Base-by-base conservation (phyloP, 345 rosid species). In the Eucalyptus sp. region DNA sequence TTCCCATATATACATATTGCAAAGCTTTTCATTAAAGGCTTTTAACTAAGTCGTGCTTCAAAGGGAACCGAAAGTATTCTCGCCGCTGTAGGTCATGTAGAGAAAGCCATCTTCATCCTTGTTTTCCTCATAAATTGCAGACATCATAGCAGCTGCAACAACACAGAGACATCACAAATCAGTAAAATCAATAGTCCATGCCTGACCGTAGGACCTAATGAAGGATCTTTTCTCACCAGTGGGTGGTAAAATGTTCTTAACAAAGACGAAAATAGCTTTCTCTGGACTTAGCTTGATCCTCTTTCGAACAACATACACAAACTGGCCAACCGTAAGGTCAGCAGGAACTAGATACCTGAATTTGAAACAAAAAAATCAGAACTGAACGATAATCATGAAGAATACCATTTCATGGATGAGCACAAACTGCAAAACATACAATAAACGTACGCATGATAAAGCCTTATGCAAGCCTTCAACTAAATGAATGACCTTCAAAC, bases 71-170 rank as follows among this genome's bases (percentile, higher is more conserved):
- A 98, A 97, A 52, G 99, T 97, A 94, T 96, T 97, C 94, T 97
- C 99, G 13, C 99, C 98, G 7, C 99, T 97, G 97, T 96, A 97
- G 54, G 96, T 96, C 99, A 96, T 97, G 94, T 97, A 97, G 81
- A 97, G 97, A 92, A 97, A 97, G 44, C 99, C 98, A 90, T 97
- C 99, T 92, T 96, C 99, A 87, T 97, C 99, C 92, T 95, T 96
- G 94, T 96, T 96, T 91, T 97, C 99, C 89, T 97, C 99, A 29
- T 95, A 97, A 58, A 97, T 95, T 37, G 99, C 95, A 86, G 98
- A 95, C 99, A 98, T 95, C 99, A 96, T 91, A 18, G 99, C 97
- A 88, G 98, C 99, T 98, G 93, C 64, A 85, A 90, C 87, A 56
- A 79, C 4, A 16, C 22, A 86, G 29, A 31, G 48, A 48, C 46